Evolutionary conservation across 2,329 filamentous ascomycete species (phyloP).

Genomic region (Keithomyces neogunnii): DNA sequence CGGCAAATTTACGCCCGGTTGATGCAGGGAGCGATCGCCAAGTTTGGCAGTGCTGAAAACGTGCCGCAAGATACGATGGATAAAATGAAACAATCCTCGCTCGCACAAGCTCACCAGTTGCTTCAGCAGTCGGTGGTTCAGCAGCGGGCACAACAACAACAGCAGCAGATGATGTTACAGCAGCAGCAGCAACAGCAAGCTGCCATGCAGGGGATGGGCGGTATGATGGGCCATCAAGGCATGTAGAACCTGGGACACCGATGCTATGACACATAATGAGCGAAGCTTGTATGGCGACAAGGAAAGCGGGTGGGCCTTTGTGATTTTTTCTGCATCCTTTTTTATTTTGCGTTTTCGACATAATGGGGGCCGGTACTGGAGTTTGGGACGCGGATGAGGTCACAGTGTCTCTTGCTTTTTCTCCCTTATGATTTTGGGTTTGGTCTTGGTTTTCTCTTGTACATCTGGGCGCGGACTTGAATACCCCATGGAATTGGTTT

Average conservation of each 20-base stretch:
- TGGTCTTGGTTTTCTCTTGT: neutral
- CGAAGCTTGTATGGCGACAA: conserved; percentile 5
- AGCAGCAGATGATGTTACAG: conserved; percentile 25
- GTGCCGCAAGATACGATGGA: conserved; percentile 38
- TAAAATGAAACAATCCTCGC: conserved; percentile 34
- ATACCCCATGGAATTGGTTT: conserved; percentile 23
- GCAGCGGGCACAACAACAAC: conserved; percentile 22
- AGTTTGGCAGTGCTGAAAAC: conserved; percentile 32
- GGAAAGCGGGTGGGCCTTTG: conserved; percentile 1
- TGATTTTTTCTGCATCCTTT: too few relatives aligned
- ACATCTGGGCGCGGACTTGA: conserved; percentile 15
- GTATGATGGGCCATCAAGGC: conserved; percentile 44
- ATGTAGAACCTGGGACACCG: conserved; percentile 25
- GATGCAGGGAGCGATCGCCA: conserved; percentile 22
- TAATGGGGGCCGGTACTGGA: neutral
- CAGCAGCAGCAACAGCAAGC: conserved; percentile 30
- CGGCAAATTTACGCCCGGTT: conserved; percentile 30
- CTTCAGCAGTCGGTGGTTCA: conserved; percentile 24
- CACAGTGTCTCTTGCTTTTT: conserved; percentile 2
- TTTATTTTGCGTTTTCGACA: neutral
- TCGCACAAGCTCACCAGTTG: conserved; percentile 27
- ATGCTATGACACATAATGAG: neutral
- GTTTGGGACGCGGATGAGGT: conserved; percentile 2
- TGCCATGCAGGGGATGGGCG: conserved; percentile 43
- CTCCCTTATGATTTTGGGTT: neutral